These are phyloP conservation scores for Daldinia loculata DNA, from an alignment of 495 filamentous ascomycete species.

Conservation along the genomic window DNA sequence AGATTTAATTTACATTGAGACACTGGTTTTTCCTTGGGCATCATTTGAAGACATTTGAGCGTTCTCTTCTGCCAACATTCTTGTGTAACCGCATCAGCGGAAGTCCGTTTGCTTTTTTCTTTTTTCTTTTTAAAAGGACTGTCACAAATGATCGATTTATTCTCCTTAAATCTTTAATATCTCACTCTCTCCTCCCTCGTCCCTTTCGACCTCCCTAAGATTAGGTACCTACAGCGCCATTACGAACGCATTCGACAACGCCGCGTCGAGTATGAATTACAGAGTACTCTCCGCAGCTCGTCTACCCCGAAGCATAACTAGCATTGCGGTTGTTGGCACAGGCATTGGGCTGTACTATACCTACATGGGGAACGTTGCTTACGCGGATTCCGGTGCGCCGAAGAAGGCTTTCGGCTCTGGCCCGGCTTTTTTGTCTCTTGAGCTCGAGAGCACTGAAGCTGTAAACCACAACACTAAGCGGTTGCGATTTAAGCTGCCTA, in stretches of 20 bases:
- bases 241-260: neutral
- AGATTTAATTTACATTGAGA: neutral
- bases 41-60: neutral
- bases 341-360: constrained; percentile 40
- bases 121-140: neutral
- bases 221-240: neutral
- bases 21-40: neutral
- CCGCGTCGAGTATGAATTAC: constrained; percentile 7
- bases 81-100: constrained; percentile 1
- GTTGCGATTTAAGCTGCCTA: constrained; percentile 68
- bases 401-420: constrained; percentile 36
- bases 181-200: neutral
- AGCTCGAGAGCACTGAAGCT: constrained; percentile 59
- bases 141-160: neutral
- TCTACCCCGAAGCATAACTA: constrained; percentile 12
- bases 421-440: constrained; percentile 50
- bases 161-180: neutral
- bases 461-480: constrained; percentile 74
- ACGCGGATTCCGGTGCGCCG: constrained; percentile 41
- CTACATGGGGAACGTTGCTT: constrained; percentile 32
- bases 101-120: constrained; percentile 24
- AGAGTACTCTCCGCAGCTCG: constrained; percentile 13
- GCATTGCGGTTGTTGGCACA: constrained; percentile 27
- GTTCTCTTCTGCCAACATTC: neutral
- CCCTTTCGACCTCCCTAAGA: neutral